Evolutionary conservation across 2,329 filamentous ascomycete genomes (phyloP).

Genomic region (Fusarium sororula): DNA sequence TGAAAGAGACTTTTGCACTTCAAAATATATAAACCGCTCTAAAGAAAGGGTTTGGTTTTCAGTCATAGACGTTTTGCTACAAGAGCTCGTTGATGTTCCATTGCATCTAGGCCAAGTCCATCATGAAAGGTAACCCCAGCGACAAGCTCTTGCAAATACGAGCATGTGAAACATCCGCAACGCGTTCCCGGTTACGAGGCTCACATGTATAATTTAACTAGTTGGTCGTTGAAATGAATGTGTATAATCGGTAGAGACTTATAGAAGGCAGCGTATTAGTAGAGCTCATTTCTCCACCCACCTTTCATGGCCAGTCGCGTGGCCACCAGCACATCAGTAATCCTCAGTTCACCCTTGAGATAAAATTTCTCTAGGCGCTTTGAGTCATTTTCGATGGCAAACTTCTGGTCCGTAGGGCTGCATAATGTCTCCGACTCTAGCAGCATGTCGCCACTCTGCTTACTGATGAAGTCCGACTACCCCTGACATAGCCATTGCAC

Average conservation of each 20-base stretch:
- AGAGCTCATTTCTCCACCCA: neutral
- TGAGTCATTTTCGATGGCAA: neutral
- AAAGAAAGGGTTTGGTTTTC: neutral
- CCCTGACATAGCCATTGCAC: neutral
- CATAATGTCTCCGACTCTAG: neutral
- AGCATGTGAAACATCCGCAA: neutral
- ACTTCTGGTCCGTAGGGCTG: neutral
- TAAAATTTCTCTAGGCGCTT: neutral
- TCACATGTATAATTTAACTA: no score
- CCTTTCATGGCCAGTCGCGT: neutral
- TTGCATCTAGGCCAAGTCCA: neutral
- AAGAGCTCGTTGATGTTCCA: neutral
- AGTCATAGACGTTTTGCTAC: neutral
- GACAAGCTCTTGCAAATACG: neutral
- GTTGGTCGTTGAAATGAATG: neutral
- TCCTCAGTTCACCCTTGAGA: neutral
- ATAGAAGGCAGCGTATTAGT: neutral
- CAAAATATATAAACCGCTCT: neutral
- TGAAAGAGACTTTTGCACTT: neutral
- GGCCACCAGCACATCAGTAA: neutral
- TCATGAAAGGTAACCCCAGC: neutral
- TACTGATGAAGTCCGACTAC: neutral
- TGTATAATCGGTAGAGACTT: neutral
- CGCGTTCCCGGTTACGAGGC: neutral
- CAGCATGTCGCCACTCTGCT: neutral